These are phyloP conservation scores for Rutidosis leptorrhynchoides DNA, from an alignment of 129 eudicot genomes.

Conservation along the genomic window DNA sequence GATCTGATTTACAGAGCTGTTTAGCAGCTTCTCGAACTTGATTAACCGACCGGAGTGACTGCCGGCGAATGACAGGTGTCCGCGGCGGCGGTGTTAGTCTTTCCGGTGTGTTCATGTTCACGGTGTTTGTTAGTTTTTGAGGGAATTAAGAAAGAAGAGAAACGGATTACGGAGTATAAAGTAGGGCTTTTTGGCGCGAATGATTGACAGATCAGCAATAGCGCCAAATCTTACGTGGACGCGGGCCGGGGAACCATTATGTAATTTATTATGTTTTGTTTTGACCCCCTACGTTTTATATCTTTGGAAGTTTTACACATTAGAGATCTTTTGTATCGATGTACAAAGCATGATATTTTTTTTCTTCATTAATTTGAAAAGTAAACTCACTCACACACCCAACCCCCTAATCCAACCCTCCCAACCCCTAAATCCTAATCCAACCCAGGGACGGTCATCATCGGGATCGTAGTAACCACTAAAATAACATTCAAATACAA, in stretches of 20 bases:
- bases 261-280: slow-evolving; percentile 11
- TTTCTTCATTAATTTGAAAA: no score
- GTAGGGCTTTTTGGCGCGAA: slow-evolving; percentile 59
- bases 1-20: slow-evolving; percentile 36
- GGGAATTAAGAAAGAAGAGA: not conserved
- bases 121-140: slow-evolving; percentile 1
- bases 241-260: slow-evolving; percentile 22
- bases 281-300: slow-evolving; percentile 6
- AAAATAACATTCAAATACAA: no score
- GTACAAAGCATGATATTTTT: no score
- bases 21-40: slow-evolving; percentile 51
- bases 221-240: slow-evolving; percentile 51
- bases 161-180: not conserved
- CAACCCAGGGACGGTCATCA: no score
- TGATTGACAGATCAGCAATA: slow-evolving; percentile 46
- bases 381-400: no score
- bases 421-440: no score
- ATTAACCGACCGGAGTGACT: slow-evolving; percentile 40
- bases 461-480: no score
- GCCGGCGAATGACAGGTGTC: slow-evolving; percentile 31
- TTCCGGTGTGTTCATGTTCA: slow-evolving; percentile 44
- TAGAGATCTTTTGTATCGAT: no score
- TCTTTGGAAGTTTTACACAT: not conserved
- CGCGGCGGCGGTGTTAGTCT: slow-evolving; percentile 48
- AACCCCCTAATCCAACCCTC: no score